Evolutionary conservation across 1,284 basidiomycete genomes (phyloP).

Genomic region (Sporisorium sorghi): DNA sequence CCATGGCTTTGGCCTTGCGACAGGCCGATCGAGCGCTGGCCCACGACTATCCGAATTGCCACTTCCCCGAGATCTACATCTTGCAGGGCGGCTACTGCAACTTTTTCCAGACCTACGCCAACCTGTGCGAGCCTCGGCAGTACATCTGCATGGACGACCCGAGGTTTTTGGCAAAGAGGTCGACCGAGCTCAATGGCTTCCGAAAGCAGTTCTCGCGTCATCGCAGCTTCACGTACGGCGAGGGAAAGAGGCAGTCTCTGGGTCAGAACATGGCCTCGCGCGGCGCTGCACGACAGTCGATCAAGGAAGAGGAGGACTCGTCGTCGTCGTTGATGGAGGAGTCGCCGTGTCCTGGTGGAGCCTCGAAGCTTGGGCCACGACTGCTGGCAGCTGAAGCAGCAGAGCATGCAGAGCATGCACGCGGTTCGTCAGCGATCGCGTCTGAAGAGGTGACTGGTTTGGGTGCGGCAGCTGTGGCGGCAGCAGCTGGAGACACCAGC

Average conservation of each 20-base stretch:
- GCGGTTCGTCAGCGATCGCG: background rate
- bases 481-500: constrained; percentile 51
- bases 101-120: constrained; percentile 79
- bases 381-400: background rate
- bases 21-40: constrained; percentile 88
- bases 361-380: constrained; percentile 1
- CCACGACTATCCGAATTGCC: constrained; percentile 88
- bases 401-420: background rate
- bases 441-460: background rate
- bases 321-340: constrained; percentile 35
- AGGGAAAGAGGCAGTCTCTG: constrained; percentile 32
- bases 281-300: constrained; percentile 21
- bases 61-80: constrained; percentile 97
- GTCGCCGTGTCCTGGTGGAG: constrained; percentile 34
- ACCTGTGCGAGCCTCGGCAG: constrained; percentile 81
- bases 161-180: constrained; percentile 79
- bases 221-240: constrained; percentile 65
- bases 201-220: constrained; percentile 75
- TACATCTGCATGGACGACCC: constrained; percentile 97
- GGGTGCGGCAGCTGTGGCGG: background rate
- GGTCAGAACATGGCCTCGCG: background rate
- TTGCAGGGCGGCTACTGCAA: constrained; percentile 93
- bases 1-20: constrained; percentile 94
- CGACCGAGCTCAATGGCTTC: constrained; percentile 89
- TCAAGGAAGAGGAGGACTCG: constrained; percentile 46